Percentiles rank a stretch among this genome's conserved stretches.
phyloP scores from a whole-genome alignment of 352 stramenopile genomes.

The Phytophthora ohioensis region DNA sequence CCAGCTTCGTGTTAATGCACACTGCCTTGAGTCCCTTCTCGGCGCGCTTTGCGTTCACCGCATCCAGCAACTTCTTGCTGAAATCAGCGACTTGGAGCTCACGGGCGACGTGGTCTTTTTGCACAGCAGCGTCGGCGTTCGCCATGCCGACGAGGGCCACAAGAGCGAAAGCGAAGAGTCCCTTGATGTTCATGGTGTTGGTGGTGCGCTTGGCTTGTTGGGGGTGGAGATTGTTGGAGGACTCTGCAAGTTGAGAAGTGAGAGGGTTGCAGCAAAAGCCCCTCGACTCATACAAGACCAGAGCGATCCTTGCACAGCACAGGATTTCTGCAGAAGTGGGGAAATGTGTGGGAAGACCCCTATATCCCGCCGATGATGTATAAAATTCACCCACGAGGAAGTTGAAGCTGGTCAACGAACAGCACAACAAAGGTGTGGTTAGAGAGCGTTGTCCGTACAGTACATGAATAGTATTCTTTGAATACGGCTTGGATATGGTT shows the following conservation, averaged over 20 bases:
- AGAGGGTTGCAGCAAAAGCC: neutral
- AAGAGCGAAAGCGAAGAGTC: conserved; percentile 22
- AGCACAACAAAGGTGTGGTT: neutral
- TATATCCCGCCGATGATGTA: conserved; percentile 5
- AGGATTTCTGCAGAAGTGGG: conserved; percentile 13
- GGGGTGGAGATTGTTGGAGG: neutral
- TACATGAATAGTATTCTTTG: too few relatives aligned
- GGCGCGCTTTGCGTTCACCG: conserved; percentile 51
- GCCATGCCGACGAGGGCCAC: conserved; percentile 26
- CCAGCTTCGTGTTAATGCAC: conserved; percentile 55
- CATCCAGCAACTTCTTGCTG: conserved; percentile 40
- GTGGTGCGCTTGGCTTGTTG: neutral
- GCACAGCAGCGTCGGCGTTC: conserved; percentile 16
- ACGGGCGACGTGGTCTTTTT: conserved; percentile 17
- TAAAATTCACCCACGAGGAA: conserved; percentile 3
- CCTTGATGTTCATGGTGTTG: conserved; percentile 30
- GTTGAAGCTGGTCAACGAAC: conserved; percentile 15
- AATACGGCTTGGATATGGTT: too few relatives aligned
- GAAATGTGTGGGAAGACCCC: neutral
- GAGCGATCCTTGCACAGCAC: conserved; percentile 1
- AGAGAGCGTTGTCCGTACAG: too few relatives aligned
- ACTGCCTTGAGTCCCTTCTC: conserved; percentile 39
- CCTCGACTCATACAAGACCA: too few relatives aligned
- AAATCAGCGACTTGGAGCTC: conserved; percentile 48
- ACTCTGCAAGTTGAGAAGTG: conserved; percentile 18